Percentiles rank a stretch among this genome's conserved stretches.
phyloP scores from a whole-genome alignment of 495 filamentous ascomycete genomes.

The Penicillium angulare region DNA sequence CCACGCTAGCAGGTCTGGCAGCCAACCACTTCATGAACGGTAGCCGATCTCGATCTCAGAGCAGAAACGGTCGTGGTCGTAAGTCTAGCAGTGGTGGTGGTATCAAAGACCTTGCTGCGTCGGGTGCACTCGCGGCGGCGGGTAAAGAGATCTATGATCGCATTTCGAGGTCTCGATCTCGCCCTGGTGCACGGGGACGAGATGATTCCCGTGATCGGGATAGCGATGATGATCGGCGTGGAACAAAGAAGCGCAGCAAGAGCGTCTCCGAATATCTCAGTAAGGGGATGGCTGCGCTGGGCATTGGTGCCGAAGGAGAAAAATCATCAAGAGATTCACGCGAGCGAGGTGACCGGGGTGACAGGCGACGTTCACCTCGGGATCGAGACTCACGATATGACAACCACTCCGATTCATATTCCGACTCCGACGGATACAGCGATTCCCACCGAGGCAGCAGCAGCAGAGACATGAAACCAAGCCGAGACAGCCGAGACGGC shows the following conservation, averaged over 20 bases:
- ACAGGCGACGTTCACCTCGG: slow-evolving; percentile 9
- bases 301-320: slow-evolving; percentile 41
- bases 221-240: slow-evolving; percentile 40
- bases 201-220: too few relatives aligned
- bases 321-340: slow-evolving; percentile 22
- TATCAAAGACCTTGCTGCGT: slow-evolving; percentile 66
- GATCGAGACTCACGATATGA: slow-evolving; percentile 9
- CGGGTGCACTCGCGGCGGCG: slow-evolving; percentile 72
- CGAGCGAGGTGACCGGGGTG: slow-evolving; percentile 25
- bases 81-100: slow-evolving; percentile 43
- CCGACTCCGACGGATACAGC: slow-evolving; percentile 54
- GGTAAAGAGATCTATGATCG: slow-evolving; percentile 77
- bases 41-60: slow-evolving; percentile 54
- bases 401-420: slow-evolving; percentile 24
- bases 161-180: slow-evolving; percentile 60
- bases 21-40: slow-evolving; percentile 81
- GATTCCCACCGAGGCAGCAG: slow-evolving; percentile 43
- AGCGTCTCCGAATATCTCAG: slow-evolving; percentile 58
- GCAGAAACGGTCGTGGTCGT: slow-evolving; percentile 24
- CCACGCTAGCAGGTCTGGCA: slow-evolving; percentile 80
- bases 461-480: slow-evolving; percentile 43
- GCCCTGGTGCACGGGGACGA: slow-evolving; percentile 47
- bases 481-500: slow-evolving; percentile 43
- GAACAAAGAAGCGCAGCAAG: slow-evolving; percentile 49
- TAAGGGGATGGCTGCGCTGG: slow-evolving; percentile 54